Evolutionary conservation across 2,329 filamentous ascomycete genomes (phyloP), one percentile per base, ranked within the genome.

Genomic region (Colletotrichum sp.): DNA sequence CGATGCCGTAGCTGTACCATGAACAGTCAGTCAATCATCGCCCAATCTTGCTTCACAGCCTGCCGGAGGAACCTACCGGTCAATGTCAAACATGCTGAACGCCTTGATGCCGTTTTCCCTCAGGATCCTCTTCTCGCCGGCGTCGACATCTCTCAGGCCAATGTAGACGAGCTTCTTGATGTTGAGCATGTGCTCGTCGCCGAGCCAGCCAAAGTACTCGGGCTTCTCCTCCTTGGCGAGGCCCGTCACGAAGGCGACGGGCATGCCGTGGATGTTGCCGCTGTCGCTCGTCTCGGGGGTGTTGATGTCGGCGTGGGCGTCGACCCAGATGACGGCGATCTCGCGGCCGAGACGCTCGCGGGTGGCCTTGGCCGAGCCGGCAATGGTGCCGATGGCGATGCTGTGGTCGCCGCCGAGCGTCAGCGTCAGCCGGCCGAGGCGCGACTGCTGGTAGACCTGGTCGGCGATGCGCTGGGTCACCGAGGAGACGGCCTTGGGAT

Each of bases 181-280:
- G 84, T 90, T 96, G 72, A 93, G 82, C 79, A 88, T 86, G 85
- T 95, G 91, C 76, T 95, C 93, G 18, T 94, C 90, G 82, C 92
- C 87, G 79, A 99, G 84, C 97, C 97, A 99, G 74, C 96, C 96
- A 86, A 99, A 99, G 75, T 94, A 92, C 81, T 97, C 94, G 77
- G 93, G 91, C 72, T 91, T 89, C 64, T 95, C 91, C 81, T 96
- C 95, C 79, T 88, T 92, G 61, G 96, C 95, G 73, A 99, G 88
- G 1, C 97, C 95, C 0, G 96, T 96, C 79, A 98, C 85, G 86
- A 99, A 99, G 5, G 95, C 92, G 48, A 99, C 94, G 4, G 97
- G 97, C 97, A 99, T 99, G 80, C 97, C 97, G 87, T 99, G 97
- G 78, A 99, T 94, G 86, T 99, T 99, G 38, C 97, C 97, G 79